Base-by-base conservation (phyloP, 495 filamentous ascomycete genomes). In the Podospora pseudoanserina region DNA sequence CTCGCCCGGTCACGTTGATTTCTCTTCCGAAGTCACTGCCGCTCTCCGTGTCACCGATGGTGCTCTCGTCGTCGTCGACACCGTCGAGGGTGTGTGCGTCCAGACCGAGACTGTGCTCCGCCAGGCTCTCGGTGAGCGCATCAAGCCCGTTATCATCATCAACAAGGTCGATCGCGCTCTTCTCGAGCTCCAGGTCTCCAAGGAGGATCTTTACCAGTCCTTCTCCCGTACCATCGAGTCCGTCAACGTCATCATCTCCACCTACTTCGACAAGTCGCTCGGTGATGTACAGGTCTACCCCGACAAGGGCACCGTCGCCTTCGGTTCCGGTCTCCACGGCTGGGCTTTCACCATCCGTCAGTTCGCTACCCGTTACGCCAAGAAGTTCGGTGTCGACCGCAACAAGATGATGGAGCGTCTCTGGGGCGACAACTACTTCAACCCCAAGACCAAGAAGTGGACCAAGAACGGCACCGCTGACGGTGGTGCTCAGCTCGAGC, bases 121-220 rank as follows among this genome's bases (percentile, higher is more conserved):
- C 79, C 95, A 99, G 87, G 95, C 95, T 81, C 93, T 99, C 77
- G 91, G 92, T 86, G 95, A 99, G 89, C 96, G 95, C 86, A 99
- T 99, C 85, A 99, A 97, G 89, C 95, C 95, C 73, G 96, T 99
- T 78, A 87, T 94, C 77, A 91, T 96, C 82, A 96, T 99, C 87
- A 99, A 99, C 91, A 99, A 99, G 89, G 95, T 99, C 79, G 95
- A 99, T 81, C 95, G 95, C 86, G 92, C 95, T 79, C 90, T 99
- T 78, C 91, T 98, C 77, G 95, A 99, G 85, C 89, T 99, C 69
- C 95, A 99, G 84, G 88, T 97, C 77, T 88, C 88, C 80, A 97
- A 98, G 90, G 95, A 99, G 85, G 96, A 99, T 78, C 86, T 99
- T 68, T 99, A 97, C 89, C 96, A 98, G 86, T 96, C 95, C 74